Conservation (phyloP, 2,329 filamentous ascomycete genomes). For the Ophiosphaerella narmari region DNA sequence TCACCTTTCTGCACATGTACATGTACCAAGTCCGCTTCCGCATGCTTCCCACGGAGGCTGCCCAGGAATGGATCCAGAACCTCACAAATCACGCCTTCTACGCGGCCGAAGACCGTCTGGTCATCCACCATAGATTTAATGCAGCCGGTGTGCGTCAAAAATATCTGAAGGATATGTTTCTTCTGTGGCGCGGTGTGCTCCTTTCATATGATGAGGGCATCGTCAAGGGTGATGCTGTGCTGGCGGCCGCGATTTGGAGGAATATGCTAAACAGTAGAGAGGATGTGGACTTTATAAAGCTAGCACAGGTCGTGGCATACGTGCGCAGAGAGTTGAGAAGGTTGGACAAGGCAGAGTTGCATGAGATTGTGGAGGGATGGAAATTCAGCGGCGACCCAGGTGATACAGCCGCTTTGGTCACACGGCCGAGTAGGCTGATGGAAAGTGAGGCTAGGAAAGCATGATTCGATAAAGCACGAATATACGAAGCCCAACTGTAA, state of each 20-base stretch:
- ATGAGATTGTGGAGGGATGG: constrained; percentile 56
- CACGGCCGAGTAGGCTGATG: constrained; percentile 30
- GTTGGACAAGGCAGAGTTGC: constrained; percentile 60
- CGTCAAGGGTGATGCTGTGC: constrained; percentile 73
- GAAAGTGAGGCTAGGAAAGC: constrained; percentile 10
- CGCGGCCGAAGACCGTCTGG: constrained; percentile 83
- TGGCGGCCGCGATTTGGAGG: constrained; percentile 86
- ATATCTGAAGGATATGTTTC: constrained; percentile 82
- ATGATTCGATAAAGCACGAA: constrained; percentile 1
- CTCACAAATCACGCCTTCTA: constrained; percentile 95
- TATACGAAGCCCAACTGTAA: no score
- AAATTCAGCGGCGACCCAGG: constrained; percentile 56
- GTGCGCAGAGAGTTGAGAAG: constrained; percentile 62
- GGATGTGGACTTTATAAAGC: constrained; percentile 63
- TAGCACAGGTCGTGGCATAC: constrained; percentile 67
- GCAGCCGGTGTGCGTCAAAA: constrained; percentile 61
- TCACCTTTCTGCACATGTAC: constrained; percentile 97
- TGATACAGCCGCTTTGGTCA: constrained; percentile 35
- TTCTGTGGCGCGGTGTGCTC: constrained; percentile 88
- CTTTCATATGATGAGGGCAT: constrained; percentile 85
- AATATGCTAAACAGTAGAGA: constrained; percentile 82
- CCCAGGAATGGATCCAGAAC: constrained; percentile 82
- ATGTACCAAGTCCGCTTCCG: constrained; percentile 82
- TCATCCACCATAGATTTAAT: constrained; percentile 72
- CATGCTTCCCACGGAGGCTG: constrained; percentile 70